phyloP scores from a whole-genome alignment of 2,329 filamentous ascomycete species.

The Penicillium sp. region DNA sequence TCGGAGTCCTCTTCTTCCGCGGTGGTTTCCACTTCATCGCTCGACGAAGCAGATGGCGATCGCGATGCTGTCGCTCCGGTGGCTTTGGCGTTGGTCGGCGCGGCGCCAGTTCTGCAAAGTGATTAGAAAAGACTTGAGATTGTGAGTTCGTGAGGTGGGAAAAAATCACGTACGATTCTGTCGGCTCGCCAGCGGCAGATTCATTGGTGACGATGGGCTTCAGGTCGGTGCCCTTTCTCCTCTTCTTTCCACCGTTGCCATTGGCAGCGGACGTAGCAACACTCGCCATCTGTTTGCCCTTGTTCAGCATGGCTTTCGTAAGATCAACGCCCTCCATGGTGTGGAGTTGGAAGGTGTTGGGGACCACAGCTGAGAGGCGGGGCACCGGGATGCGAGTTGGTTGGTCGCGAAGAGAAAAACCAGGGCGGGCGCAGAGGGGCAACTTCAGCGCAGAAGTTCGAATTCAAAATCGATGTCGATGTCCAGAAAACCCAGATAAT shows the following conservation, averaged over 20 bases:
- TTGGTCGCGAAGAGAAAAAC: conserved; percentile 12
- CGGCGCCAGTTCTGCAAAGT: conserved; percentile 27
- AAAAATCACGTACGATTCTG: conserved; percentile 39
- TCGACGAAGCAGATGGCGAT: conserved; percentile 74
- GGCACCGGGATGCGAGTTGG: conserved; percentile 22
- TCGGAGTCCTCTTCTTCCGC: conserved; percentile 98
- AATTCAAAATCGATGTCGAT: not conserved
- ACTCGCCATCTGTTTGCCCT: conserved; percentile 62
- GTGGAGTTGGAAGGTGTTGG: conserved; percentile 14
- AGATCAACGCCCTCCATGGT: conserved; percentile 65
- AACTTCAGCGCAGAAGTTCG: conserved; percentile 3
- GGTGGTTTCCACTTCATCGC: conserved; percentile 85
- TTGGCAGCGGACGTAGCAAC: conserved; percentile 47
- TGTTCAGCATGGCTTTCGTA: conserved; percentile 64
- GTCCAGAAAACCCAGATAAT: not conserved
- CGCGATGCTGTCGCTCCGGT: conserved; percentile 60
- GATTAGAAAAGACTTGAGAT: not conserved
- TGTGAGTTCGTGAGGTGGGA: not conserved
- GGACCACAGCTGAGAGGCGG: conserved; percentile 23
- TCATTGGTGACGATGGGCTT: conserved; percentile 68
- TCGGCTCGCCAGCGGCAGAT: conserved; percentile 44
- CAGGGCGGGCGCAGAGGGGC: conserved; percentile 6
- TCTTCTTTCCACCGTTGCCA: conserved; percentile 62
- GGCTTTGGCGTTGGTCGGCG: conserved; percentile 13
- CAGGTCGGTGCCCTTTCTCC: conserved; percentile 61